Percentiles rank a stretch among this genome's conserved stretches.
Evolutionary conservation across 139 green algal genomes (phyloP).

Genomic region (Tetraselmis striata): DNA sequence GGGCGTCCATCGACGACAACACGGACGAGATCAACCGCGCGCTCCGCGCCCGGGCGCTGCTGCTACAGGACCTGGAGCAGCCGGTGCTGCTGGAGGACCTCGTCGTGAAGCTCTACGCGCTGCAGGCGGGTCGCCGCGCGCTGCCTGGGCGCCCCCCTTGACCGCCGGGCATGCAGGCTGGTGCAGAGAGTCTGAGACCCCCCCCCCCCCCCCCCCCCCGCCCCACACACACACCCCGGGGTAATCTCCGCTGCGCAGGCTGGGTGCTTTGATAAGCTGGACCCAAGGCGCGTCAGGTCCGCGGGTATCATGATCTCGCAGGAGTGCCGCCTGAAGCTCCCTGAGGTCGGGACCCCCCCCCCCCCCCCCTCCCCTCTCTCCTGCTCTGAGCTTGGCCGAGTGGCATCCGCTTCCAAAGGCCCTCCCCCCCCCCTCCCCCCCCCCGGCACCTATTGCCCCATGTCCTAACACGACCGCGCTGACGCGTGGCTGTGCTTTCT

Average conservation of each 20-base stretch:
- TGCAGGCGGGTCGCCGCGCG: background rate
- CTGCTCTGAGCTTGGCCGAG: no score
- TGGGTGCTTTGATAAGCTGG: background rate
- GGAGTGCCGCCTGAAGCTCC: background rate
- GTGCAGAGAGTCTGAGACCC: no score
- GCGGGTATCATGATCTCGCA: background rate
- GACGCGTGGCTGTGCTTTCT: background rate
- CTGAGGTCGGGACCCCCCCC: background rate
- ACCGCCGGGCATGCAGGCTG: no score
- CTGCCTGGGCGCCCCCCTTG: no score
- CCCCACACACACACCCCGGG: no score
- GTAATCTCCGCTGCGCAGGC: background rate
- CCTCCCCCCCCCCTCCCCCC: no score
- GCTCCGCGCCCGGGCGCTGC: background rate
- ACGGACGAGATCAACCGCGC: background rate
- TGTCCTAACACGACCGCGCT: no score
- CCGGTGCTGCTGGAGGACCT: background rate
- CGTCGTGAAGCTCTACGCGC: background rate
- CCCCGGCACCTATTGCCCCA: no score
- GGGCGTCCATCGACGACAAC: background rate
- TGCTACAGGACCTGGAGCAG: background rate
- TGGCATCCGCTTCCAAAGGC: no score
- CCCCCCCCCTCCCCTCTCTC: background rate
- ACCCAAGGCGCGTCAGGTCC: background rate
- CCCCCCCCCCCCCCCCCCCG: no score